Base-by-base conservation (phyloP, 2,329 filamentous ascomycete species). In the Claviceps capensis region DNA sequence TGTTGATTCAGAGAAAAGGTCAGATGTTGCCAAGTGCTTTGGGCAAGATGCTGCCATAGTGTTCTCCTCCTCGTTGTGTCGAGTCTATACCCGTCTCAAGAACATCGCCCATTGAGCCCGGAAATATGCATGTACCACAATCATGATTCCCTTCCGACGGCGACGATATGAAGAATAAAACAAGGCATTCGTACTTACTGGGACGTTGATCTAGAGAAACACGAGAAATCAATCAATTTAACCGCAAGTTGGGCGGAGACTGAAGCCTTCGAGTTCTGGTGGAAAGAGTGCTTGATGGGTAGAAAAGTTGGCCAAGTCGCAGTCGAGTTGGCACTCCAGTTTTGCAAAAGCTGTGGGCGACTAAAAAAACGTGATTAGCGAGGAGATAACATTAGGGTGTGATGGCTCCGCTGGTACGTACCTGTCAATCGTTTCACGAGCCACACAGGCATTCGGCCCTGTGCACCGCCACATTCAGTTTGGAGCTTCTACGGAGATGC, bases 191-290 rank as follows among this genome's bases (percentile, higher is more conserved):
- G 51, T 40, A 71, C 72, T 72, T 59, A 70, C 68, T 52, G 56
- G 58, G 52, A 57, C 57, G 56, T 6, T 17, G 57, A 56, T 61
- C 59, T 60, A 59, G 60, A 63, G 72, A 82, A 89, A 90, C 86
- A 85, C 78, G 86, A 90, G 86, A 85, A 78, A 76, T 89, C 91
- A 97, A 97, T 97, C 91, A 83, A 85, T 95, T 97, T 95, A 95
- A 96, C 91, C 91, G 89, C 87, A 72, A 73, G 72, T 83, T 86
- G 83, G 80, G 86, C 90, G 91, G 91, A 95, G 91, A 97, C 91
- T 96, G 91, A 94, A 67, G 81, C 85, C 89, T 88, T 93, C 88
- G 80, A 88, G 88, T 95, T 85, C 86, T 57, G 58, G 80, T 66
- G 65, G 63, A 56, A 30, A 19, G 55, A 67, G 61, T 65, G 62